Evolutionary conservation across 2,329 filamentous ascomycete genomes (phyloP).

Genomic region (Botryotinia calthae): DNA sequence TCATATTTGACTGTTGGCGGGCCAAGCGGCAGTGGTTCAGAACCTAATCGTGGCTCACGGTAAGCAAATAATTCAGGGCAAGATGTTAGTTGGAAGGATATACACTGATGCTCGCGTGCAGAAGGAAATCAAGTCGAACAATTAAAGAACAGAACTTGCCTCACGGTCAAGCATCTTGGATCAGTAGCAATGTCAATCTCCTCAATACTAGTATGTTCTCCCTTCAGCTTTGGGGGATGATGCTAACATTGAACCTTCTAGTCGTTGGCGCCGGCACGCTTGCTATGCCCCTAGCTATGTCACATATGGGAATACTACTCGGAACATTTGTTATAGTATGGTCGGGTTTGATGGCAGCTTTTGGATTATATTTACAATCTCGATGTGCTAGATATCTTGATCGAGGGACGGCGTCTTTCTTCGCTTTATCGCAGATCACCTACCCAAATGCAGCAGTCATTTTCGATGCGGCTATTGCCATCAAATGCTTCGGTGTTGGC

Average conservation of each 20-base stretch:
- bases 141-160: slow-evolving; percentile 66
- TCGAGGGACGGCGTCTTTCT: slow-evolving; percentile 84
- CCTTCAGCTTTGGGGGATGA: slow-evolving; percentile 24
- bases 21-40: slow-evolving; percentile 30
- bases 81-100: not conserved
- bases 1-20: slow-evolving; percentile 34
- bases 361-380: slow-evolving; percentile 92
- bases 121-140: slow-evolving; percentile 37
- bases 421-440: slow-evolving; percentile 93
- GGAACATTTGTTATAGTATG: slow-evolving; percentile 83
- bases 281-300: slow-evolving; percentile 83
- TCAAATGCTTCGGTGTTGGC: slow-evolving; percentile 97
- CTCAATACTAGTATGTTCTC: slow-evolving; percentile 82
- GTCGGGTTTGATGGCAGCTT: slow-evolving; percentile 84
- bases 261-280: slow-evolving; percentile 92
- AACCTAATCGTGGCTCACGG: slow-evolving; percentile 33
- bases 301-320: slow-evolving; percentile 89
- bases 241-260: slow-evolving; percentile 41
- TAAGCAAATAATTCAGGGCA: slow-evolving; percentile 16
- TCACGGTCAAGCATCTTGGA: slow-evolving; percentile 75
- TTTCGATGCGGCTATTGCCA: slow-evolving; percentile 91
- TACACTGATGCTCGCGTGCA: slow-evolving; percentile 22
- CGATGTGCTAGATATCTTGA: slow-evolving; percentile 92
- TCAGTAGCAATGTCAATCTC: slow-evolving; percentile 91
- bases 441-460: slow-evolving; percentile 94